phyloP scores from a whole-genome alignment of 805 yeast species.

The Ogataea ramenticola region DNA sequence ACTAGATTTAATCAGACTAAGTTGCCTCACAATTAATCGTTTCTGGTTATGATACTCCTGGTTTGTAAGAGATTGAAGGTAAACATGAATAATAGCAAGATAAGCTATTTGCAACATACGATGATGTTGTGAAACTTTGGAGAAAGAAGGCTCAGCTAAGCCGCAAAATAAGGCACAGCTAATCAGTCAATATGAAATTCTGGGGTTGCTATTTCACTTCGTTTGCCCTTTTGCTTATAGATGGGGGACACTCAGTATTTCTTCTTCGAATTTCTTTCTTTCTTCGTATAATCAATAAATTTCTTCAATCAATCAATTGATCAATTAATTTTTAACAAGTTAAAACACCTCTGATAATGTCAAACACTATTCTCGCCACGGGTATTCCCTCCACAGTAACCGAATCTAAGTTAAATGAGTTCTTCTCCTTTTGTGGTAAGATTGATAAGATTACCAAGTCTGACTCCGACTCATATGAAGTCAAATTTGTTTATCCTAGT shows the following conservation, averaged over 20 bases:
- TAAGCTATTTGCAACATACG: too few relatives aligned
- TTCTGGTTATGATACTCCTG: too few relatives aligned
- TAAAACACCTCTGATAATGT: slow-evolving; percentile 11
- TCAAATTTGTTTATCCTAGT: slow-evolving; percentile 46
- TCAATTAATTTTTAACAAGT: not conserved
- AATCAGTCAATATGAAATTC: not conserved
- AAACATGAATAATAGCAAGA: too few relatives aligned
- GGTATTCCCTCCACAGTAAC: slow-evolving; percentile 46
- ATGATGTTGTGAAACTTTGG: too few relatives aligned
- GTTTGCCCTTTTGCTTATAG: too few relatives aligned
- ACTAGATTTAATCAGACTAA: too few relatives aligned
- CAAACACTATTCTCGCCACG: slow-evolving; percentile 43
- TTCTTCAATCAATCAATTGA: not conserved
- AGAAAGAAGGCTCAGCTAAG: not conserved
- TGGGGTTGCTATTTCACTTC: not conserved
- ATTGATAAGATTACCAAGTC: slow-evolving; percentile 28
- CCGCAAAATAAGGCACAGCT: slow-evolving; percentile 2
- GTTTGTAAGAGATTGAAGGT: too few relatives aligned
- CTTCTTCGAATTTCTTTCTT: too few relatives aligned
- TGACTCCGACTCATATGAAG: slow-evolving; percentile 31
- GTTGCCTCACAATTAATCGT: too few relatives aligned
- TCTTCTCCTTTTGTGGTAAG: slow-evolving; percentile 71
- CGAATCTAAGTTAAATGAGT: slow-evolving; percentile 48
- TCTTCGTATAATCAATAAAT: not conserved
- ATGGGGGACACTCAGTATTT: too few relatives aligned